Evolutionary conservation across 192 early-diverging fungal genomes (phyloP).

Genomic region (Coemansia sp.): DNA sequence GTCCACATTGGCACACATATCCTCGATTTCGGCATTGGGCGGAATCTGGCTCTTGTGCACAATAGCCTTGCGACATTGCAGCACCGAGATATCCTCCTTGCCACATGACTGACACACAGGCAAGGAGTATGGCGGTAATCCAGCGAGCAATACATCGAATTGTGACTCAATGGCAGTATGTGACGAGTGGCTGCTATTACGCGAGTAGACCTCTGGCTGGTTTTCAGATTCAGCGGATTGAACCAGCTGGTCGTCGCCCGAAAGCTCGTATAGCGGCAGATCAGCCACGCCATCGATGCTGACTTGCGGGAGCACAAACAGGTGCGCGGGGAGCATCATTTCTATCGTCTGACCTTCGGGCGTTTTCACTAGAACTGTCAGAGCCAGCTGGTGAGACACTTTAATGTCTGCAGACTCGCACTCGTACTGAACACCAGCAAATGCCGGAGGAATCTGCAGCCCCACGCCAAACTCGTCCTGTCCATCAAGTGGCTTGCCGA

Average conservation of each 20-base stretch:
- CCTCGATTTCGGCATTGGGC: constrained; percentile 14
- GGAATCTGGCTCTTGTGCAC: constrained; percentile 8
- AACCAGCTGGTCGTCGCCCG: constrained; percentile 11
- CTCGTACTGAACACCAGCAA: constrained; percentile 15
- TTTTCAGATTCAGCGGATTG: constrained; percentile 5
- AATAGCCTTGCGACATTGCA: constrained; percentile 15
- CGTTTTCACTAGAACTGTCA: constrained; percentile 13
- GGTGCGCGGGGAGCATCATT: constrained; percentile 16
- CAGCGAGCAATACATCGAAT: too few species aligned
- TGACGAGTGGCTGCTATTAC: not conserved
- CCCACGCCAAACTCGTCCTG: not conserved
- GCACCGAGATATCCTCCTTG: constrained; percentile 20
- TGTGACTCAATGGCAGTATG: not conserved
- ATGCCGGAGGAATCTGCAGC: constrained; percentile 3
- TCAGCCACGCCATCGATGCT: not conserved
- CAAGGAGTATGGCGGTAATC: constrained; percentile 16
- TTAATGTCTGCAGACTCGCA: constrained; percentile 6
- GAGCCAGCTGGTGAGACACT: constrained; percentile 14
- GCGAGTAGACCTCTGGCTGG: not conserved
- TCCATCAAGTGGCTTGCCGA: constrained; percentile 1
- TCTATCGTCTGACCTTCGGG: constrained; percentile 16
- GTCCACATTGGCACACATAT: constrained; percentile 2
- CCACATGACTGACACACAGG: constrained; percentile 20
- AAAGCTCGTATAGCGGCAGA: constrained; percentile 20
- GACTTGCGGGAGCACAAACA: constrained; percentile 18